Evolutionary conservation across 257 asterid genomes (phyloP), one percentile per base, ranked within the genome.

Genomic region (Leptodermis oblonga): DNA sequence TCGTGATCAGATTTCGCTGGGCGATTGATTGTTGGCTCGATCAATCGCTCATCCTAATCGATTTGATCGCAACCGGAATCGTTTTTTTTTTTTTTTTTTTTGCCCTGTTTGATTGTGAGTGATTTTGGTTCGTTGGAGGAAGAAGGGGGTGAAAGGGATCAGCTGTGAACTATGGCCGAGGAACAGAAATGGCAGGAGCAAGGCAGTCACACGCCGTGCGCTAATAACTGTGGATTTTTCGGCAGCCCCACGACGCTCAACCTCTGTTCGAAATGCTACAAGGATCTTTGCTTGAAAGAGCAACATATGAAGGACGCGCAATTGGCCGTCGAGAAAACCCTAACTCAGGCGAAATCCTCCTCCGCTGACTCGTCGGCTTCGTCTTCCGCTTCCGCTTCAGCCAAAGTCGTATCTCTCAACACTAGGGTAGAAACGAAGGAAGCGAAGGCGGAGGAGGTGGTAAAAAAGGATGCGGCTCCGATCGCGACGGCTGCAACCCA

Each of bases 191-290:
- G 74, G 82, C 87, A 82, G 65, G 85, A 85, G 33, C 79, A 76
- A 1, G 88, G 78, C 63, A 72, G 79, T 23, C 88, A 79, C 71
- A 71, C 74, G 67, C 74, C 67, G 12, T 85, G 91, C 66, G 86
- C 86, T 13, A 86, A 79, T 72, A 83, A 80, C 70, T 86, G 91
- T 25, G 91, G 91, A 3, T 86, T 86, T 61, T 82, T 83, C 61
- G 91, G 91, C n/a, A 83, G 84, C 70, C 78, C 87, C 4, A 77
- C 91, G 6, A 86, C 91, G 3, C 75, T 75, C 25, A 73, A 83
- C 62, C 74, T 86, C 59, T 86, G 91, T 70, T 86, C 91, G 36
- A 86, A 86, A 58, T 86, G 91, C 78, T 83, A 83, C 76, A 83
- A 71, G 20, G 85, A 79, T 51, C 62, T 65, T 61, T 70, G 79